Evolutionary conservation across 2,329 filamentous ascomycete genomes (phyloP), one percentile per base, ranked within the genome.

Genomic region (Fusarium scirpi): DNA sequence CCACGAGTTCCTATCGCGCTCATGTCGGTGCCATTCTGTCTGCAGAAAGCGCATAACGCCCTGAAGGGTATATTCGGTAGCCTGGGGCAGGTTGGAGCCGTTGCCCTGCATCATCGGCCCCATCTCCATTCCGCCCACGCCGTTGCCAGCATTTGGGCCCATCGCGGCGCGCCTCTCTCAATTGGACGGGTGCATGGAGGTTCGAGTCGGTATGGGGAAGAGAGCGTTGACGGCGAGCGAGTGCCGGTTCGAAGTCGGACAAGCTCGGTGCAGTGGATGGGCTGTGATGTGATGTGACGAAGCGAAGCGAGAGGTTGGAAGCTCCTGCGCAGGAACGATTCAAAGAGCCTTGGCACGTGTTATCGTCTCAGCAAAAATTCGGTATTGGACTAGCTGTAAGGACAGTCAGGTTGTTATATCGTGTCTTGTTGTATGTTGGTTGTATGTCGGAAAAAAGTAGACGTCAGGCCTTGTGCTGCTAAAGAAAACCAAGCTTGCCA

Each of bases 41-140:
- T 99, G 96, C 41, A 99, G 89, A 80, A 99, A 99, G 81, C 96
- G 94, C 96, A 99, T 99, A 40, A 99, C 96, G 78, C 96, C 87
- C 80, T 90, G 87, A 40, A 90, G 80, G 9, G 87, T 90, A 74
- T 90, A 90, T 73, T 89, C 87, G 67, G 87, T 90, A 67, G 86
- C 86, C 74, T 85, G 85, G 44, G 86, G 87, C 72, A 87, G 83
- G 77, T 84, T 85, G 65, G 80, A 75, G 74, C 81, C 79, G 75
- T 82, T 81, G 72, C 80, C 77, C 77, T 82, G 82, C 82, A 83
- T 84, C 77, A 78, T 81, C 71, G 76, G 80, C 70, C 75, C 80
- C 77, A 81, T 80, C 53, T 86, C 84, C 80, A 83, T 82, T 63
- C 82, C 81, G 71, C 79, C 79, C 74, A 84, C 80, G 78, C 82